Evolutionary conservation across 2,329 filamentous ascomycete genomes (phyloP).

Genomic region (Trichoderma pleuroti): DNA sequence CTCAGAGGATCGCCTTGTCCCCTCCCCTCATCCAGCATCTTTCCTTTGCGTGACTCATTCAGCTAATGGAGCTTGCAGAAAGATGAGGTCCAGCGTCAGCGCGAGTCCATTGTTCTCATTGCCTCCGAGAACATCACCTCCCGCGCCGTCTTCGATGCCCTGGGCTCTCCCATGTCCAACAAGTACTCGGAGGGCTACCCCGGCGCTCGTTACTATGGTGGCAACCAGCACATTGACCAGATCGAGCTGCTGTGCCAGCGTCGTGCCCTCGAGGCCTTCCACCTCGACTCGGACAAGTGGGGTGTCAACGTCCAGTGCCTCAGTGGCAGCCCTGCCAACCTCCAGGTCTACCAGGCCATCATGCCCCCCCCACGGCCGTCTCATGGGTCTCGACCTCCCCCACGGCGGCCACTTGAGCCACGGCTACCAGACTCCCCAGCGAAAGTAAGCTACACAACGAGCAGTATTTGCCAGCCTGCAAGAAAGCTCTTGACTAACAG

Average conservation of each 20-base stretch:
- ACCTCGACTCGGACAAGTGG: slow-evolving; percentile 84
- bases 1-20: neutral
- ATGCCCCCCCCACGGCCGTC: slow-evolving; percentile 91
- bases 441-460: slow-evolving; percentile 61
- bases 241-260: slow-evolving; percentile 94
- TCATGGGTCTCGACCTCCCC: slow-evolving; percentile 95
- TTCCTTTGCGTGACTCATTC: neutral
- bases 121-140: slow-evolving; percentile 99
- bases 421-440: slow-evolving; percentile 93
- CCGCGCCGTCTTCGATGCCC: slow-evolving; percentile 93
- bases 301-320: slow-evolving; percentile 98
- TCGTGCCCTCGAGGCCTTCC: slow-evolving; percentile 88
- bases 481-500: neutral
- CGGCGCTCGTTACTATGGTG: slow-evolving; percentile 97
- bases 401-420: slow-evolving; percentile 94
- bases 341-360: slow-evolving; percentile 97
- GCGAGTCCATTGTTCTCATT: slow-evolving; percentile 97
- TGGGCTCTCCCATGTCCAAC: slow-evolving; percentile 94
- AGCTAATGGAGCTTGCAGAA: slow-evolving; percentile 50
- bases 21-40: neutral
- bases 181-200: slow-evolving; percentile 99
- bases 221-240: slow-evolving; percentile 97
- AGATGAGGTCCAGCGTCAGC: slow-evolving; percentile 92
- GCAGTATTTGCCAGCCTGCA: neutral
- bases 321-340: slow-evolving; percentile 89